Evolutionary conservation across 371 early-diverging fungal species (phyloP).

Genomic region (Lichtheimia ornata): DNA sequence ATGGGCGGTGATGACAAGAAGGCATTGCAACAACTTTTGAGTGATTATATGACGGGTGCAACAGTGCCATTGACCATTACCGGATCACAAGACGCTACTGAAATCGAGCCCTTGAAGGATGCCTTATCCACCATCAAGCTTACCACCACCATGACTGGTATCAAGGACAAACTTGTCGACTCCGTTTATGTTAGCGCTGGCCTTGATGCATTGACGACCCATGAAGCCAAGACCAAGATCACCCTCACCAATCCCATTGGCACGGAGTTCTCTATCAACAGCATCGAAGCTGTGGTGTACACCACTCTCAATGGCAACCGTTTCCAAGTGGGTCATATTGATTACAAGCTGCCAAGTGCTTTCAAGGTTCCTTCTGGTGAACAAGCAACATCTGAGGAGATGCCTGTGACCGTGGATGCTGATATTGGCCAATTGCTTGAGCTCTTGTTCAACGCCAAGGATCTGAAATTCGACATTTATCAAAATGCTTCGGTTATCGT

Average conservation of each 20-base stretch:
- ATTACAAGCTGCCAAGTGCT: conserved; percentile 18
- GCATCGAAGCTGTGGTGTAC: conserved; percentile 29
- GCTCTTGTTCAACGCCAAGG: conserved; percentile 9
- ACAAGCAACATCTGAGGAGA: conserved; percentile 17
- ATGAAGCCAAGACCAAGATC: conserved; percentile 31
- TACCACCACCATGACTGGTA: conserved; percentile 43
- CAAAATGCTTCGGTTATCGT: conserved; percentile 40
- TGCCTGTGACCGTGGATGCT: conserved; percentile 21
- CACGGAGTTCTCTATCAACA: conserved; percentile 35
- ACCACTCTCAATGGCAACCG: background rate
- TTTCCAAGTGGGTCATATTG: conserved; percentile 26
- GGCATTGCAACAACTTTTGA: conserved; percentile 28
- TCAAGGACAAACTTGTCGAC: conserved; percentile 24
- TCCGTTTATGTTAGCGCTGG: conserved; percentile 24
- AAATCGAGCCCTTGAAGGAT: conserved; percentile 39
- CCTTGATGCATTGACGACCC: conserved; percentile 11
- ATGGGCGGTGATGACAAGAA: conserved; percentile 18
- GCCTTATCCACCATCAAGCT: conserved; percentile 43
- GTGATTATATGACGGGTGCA: conserved; percentile 38
- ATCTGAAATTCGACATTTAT: conserved; percentile 25
- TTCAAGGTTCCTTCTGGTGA: conserved; percentile 31
- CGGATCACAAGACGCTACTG: conserved; percentile 39
- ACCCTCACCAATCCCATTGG: conserved; percentile 53
- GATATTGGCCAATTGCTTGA: conserved; percentile 13
- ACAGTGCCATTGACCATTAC: conserved; percentile 41